Evolutionary conservation across 495 filamentous ascomycete genomes (phyloP).

Genomic region (Xylaria cubensis): DNA sequence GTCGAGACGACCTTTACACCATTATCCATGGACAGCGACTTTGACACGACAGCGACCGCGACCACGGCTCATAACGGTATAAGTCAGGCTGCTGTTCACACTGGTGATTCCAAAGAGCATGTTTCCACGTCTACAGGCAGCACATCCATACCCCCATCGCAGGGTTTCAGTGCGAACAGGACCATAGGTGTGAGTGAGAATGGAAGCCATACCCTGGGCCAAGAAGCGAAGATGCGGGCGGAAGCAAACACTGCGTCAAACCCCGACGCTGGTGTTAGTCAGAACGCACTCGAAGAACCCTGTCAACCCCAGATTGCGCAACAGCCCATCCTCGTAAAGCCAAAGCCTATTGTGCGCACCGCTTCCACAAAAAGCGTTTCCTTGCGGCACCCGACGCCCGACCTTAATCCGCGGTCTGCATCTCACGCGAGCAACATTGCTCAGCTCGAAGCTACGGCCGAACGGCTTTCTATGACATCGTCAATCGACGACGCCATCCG

Average conservation of each 20-base stretch:
- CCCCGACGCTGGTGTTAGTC: neutral
- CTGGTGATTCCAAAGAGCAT: conserved; percentile 22
- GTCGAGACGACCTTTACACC: conserved; percentile 51
- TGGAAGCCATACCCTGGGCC: neutral
- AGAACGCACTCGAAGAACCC: conserved; percentile 27
- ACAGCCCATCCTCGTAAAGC: conserved; percentile 36
- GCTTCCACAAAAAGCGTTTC: conserved; percentile 64
- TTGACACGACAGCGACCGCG: conserved; percentile 26
- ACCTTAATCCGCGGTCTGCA: conserved; percentile 74
- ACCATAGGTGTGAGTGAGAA: neutral
- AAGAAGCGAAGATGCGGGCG: neutral
- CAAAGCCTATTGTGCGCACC: conserved; percentile 63
- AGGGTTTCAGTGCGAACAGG: neutral
- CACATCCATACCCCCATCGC: neutral
- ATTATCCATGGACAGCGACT: conserved; percentile 51
- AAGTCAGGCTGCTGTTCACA: conserved; percentile 14
- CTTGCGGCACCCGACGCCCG: conserved; percentile 78
- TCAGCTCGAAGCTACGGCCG: conserved; percentile 80
- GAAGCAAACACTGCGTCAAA: conserved; percentile 22
- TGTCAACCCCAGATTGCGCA: conserved; percentile 25
- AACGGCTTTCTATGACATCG: conserved; percentile 78
- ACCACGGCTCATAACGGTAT: neutral
- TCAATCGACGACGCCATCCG: conserved; percentile 83
- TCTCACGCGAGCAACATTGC: conserved; percentile 81
- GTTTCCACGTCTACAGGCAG: conserved; percentile 12